Base-by-base conservation (phyloP, 768 basidiomycete genomes). In the Russula vinacea region DNA sequence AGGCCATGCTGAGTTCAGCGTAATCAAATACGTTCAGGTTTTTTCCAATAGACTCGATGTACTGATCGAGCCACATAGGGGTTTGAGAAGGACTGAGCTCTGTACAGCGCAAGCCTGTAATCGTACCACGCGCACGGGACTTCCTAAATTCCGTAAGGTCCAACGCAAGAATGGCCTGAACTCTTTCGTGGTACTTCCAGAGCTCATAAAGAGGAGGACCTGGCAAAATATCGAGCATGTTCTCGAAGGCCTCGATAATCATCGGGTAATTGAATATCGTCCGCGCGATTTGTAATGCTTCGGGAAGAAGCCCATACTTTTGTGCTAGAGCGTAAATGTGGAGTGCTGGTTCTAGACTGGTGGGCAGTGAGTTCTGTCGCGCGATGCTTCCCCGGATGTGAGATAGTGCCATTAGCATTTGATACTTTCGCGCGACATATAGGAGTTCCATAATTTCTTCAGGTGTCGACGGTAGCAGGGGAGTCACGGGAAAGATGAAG, bases 171-270 rank as follows among this genome's bases (percentile, higher is more conserved):
- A 11, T 1, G 1, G 17, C 19, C 19, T 14, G 56, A 6, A 58
- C 62, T 19, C 44, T 54, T 33, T 50, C n/a, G n/a, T 62, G 55
- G 17, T 56, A 62, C 5, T 56, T 62, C 61, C 55, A 56, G 39
- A 64, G 62, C 49, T 59, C 57, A n/a, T 45, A 14, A 47, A 64
- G 57, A 7, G 22, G 7, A 8, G 17, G 45, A 7, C 57, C 57
- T 3, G 57, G n/a, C n/a, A 50, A 2, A 8, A 26, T 50, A 26
- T 50, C 49, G 24, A 50, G 52, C 44, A 22, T 64, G n/a, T 4
- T 13, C 5, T 5, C 16, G 19, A 33, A 54, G 16, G 16, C 49
- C 24, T 50, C 49, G 2, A 50, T 50, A 16, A 24, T 5, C 49
- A 50, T 50, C 49, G 49, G 5, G 24, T 13, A 3, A 26, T 50